Evolutionary conservation across 495 filamentous ascomycete genomes (phyloP), one percentile per base, ranked within the genome.

Genomic region (Penicillium goetzii): DNA sequence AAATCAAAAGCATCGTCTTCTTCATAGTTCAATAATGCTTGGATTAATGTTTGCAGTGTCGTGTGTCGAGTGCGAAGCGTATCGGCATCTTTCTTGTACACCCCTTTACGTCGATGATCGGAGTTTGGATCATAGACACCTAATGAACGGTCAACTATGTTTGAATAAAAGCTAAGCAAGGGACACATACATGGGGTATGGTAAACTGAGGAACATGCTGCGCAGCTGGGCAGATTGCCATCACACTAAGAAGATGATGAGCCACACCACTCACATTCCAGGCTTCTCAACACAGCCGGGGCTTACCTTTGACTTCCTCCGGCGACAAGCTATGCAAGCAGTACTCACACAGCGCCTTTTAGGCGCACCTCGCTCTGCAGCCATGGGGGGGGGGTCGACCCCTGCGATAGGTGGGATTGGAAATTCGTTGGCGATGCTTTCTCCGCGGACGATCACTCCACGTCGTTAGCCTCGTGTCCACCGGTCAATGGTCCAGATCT

Each of bases 71-170:
- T 94, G 70, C 94, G 91, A 69, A 94, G 84, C 66, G 88, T 91
- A 74, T 97, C 93, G 51, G 93, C 89, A 74, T 97, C 93, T 75
- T 97, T 92, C 75, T 92, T 93, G 74, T 97, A 97, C 11, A 97
- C 95, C 53, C 95, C 95, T 73, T 98, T 99, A 19, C 95, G 88
- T 51, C 95, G 90, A 72, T 97, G 92, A 74, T 99, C 95, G 59
- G 92, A 95, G 71, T 92, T 96, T 7, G 92, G 95, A 72, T 98
- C 96, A 81, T 98, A 99, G 55, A 96, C 82, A 76, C 93, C 79
- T 81, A 34, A 14, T 9, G 8, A 21, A 23, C 23, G 15, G 55
- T 65, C 40, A 67, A 53, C 34, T 14, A 8, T 40, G 43, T 4
- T 19, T 47, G 21, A 12, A 11, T n/a, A 28, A n/a, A 11, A 14